Conservation (phyloP, 2,329 filamentous ascomycete species). For the Alternaria angustiovoidea region DNA sequence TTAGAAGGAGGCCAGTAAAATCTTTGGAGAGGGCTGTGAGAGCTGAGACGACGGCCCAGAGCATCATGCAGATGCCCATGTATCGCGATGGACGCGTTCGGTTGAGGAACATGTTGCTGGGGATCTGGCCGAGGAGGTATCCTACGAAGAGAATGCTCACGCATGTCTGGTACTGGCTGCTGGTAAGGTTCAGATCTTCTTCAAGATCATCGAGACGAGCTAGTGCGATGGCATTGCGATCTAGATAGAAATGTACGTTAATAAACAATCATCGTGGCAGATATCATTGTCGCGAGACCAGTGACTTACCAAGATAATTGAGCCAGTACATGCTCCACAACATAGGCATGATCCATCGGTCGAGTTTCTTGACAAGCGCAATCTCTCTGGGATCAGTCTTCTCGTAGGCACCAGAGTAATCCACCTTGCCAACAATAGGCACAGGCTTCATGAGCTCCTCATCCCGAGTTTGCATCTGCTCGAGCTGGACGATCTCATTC, state of each 20-base stretch:
- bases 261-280: background rate
- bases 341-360: constrained; percentile 40
- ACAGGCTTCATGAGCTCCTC: constrained; percentile 32
- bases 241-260: constrained; percentile 36
- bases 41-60: constrained; percentile 55
- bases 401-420: constrained; percentile 46
- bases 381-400: constrained; percentile 48
- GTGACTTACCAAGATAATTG: constrained; percentile 15
- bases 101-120: constrained; percentile 50
- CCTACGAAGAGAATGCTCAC: constrained; percentile 40
- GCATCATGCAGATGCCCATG: constrained; percentile 46
- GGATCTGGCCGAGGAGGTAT: constrained; percentile 48
- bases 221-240: constrained; percentile 70
- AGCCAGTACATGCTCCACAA: constrained; percentile 36
- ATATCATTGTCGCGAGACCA: background rate
- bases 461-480: constrained; percentile 34
- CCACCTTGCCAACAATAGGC: constrained; percentile 36
- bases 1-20: constrained; percentile 54
- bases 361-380: constrained; percentile 44
- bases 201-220: constrained; percentile 69
- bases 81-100: constrained; percentile 38
- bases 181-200: constrained; percentile 57
- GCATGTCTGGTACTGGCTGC: constrained; percentile 35
- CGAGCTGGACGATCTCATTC: constrained; percentile 38
- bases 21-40: constrained; percentile 54